phyloP scores from a whole-genome alignment of 208 protist species.

The Sergeia podlipaevii region DNA sequence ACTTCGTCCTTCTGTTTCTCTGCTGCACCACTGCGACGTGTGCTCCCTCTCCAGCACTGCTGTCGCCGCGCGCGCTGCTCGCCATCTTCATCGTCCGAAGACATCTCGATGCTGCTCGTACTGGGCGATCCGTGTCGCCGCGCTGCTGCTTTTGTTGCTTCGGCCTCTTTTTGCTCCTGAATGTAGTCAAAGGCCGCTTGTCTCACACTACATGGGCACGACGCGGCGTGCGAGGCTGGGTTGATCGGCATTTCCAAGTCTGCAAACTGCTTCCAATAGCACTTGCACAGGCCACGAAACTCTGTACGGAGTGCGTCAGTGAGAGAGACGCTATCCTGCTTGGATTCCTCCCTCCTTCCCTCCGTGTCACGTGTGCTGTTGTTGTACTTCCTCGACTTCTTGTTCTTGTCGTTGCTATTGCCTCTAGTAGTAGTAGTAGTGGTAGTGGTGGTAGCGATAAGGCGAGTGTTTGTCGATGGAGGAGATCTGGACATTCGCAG shows the following conservation, averaged over 20 bases:
- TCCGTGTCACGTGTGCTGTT: too few relatives aligned
- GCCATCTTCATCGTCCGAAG: background rate
- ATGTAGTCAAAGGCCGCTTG: slow-evolving; percentile 4
- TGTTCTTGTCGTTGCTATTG: too few relatives aligned
- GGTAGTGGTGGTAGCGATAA: too few relatives aligned
- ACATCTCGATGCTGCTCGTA: background rate
- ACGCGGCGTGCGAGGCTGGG: slow-evolving; percentile 54
- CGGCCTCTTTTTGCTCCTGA: background rate
- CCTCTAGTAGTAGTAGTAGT: too few relatives aligned
- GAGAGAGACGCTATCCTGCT: too few relatives aligned
- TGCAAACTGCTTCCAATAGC: slow-evolving; percentile 36
- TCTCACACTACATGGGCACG: slow-evolving; percentile 47
- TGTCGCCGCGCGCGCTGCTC: background rate
- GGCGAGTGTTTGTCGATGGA: too few relatives aligned
- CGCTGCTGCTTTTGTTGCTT: background rate
- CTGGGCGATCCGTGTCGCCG: too few relatives aligned
- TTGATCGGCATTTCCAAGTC: slow-evolving; percentile 62
- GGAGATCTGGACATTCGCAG: too few relatives aligned
- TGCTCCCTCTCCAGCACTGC: background rate
- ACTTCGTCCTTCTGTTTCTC: background rate
- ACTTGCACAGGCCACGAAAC: slow-evolving; percentile 22
- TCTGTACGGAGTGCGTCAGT: slow-evolving; percentile 12
- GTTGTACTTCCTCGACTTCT: too few relatives aligned
- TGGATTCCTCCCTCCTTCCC: too few relatives aligned
- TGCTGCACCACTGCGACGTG: background rate